Conservation (phyloP, 2,329 filamentous ascomycete species). For the Aspergillus bombycis region DNA sequence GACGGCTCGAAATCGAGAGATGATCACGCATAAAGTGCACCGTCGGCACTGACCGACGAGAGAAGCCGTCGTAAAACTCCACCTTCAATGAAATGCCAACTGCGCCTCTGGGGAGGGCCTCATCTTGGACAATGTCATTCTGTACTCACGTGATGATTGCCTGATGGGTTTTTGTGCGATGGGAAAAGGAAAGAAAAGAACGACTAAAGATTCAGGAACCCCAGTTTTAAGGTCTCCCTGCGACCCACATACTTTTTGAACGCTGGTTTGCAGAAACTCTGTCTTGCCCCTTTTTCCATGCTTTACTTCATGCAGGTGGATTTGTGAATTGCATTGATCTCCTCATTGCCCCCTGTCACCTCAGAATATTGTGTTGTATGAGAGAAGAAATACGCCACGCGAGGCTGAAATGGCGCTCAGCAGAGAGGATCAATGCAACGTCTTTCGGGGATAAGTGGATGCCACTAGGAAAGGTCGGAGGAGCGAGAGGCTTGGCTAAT, state of each 20-base stretch:
- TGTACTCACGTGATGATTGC: not conserved
- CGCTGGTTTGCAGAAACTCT: not conserved
- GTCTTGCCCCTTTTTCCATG: not conserved
- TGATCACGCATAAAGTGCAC: slow-evolving; percentile 3
- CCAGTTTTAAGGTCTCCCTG: not conserved
- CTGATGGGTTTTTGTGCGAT: not conserved
- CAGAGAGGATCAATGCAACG: not conserved
- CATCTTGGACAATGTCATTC: not conserved
- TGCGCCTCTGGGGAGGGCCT: not conserved
- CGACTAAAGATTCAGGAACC: not conserved
- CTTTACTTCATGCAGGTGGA: not conserved
- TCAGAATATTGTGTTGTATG: too few relatives aligned
- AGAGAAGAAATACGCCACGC: not conserved
- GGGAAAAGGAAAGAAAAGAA: not conserved
- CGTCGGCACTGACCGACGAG: not conserved
- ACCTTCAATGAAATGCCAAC: not conserved
- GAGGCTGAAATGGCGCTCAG: not conserved
- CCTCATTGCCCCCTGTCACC: not conserved
- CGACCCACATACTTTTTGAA: not conserved
- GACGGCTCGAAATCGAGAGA: slow-evolving; percentile 9
- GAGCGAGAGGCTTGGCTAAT: slow-evolving; percentile 5
- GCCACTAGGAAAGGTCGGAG: not conserved
- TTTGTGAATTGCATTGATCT: not conserved
- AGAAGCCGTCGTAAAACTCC: not conserved
- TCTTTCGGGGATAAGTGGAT: not conserved